phyloP scores from a whole-genome alignment of 805 yeast genomes.

The Wickerhamomyces subpelliculosus region DNA sequence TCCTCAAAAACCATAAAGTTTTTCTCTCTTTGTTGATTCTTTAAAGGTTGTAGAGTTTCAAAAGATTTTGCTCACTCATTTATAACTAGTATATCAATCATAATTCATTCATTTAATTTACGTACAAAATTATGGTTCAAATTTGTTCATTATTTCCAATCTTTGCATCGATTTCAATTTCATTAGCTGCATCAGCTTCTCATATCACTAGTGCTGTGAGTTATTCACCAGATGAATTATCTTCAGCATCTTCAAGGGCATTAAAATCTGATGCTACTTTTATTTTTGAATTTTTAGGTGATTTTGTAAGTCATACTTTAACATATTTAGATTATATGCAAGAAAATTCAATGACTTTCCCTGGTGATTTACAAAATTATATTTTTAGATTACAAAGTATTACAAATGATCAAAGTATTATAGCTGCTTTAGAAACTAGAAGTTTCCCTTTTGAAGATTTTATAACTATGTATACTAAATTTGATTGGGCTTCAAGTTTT shows the following conservation, averaged over 20 bases:
- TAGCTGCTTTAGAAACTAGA: constrained; percentile 19
- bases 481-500: constrained; percentile 16
- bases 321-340: constrained; percentile 17
- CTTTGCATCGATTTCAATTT: background rate
- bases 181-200: constrained; percentile 7
- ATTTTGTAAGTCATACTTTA: constrained; percentile 12
- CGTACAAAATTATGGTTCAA: no score
- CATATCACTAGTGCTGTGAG: no score
- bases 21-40: background rate
- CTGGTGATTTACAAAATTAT: constrained; percentile 28
- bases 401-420: constrained; percentile 18
- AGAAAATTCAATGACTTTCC: constrained; percentile 21
- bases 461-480: constrained; percentile 25
- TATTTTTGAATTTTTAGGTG: constrained; percentile 15
- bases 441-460: constrained; percentile 31
- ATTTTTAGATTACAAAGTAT: constrained; percentile 23
- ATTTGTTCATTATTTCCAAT: background rate
- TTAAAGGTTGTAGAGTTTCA: no score
- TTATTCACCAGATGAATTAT: constrained; percentile 2
- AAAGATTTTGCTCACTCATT: no score
- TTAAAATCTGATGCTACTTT: constrained; percentile 12
- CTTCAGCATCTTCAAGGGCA: constrained; percentile 18
- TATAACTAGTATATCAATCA: no score
- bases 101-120: no score
- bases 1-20: background rate